A percentile compares a stretch with the other conserved stretches of the same genome.
Evolutionary conservation across 164 flowering plant genomes (phyloP).

Genomic region (Vitis labrusca): DNA sequence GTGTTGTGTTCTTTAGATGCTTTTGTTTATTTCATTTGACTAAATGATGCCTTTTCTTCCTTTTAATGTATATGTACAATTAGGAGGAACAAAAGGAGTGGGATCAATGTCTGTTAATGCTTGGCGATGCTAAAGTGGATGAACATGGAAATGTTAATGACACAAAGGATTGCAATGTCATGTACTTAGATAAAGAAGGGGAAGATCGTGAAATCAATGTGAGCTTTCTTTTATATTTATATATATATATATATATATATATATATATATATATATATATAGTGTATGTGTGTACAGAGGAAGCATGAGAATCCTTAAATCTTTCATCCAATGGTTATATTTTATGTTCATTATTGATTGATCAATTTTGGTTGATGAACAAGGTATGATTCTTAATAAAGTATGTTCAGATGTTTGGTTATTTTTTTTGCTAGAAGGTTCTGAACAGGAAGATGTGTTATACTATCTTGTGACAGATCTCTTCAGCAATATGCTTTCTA

Average conservation of each 20-base stretch:
- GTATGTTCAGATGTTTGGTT: background rate
- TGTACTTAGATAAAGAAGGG: constrained; percentile 81
- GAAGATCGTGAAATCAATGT: constrained; percentile 97
- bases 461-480: constrained; percentile 51
- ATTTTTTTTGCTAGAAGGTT: background rate
- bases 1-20: background rate
- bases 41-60: background rate
- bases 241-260: too few species aligned
- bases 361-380: background rate
- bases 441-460: background rate
- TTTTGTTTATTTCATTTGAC: background rate
- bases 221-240: constrained; percentile 18
- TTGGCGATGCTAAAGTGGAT: constrained; percentile 86
- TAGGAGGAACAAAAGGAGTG: constrained; percentile 96
- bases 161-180: constrained; percentile 53
- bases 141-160: constrained; percentile 78
- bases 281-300: too few species aligned
- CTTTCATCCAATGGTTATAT: background rate
- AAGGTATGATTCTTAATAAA: background rate
- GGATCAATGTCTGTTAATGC: constrained; percentile 90
- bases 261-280: too few species aligned
- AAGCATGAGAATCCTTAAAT: background rate
- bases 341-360: background rate
- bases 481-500: constrained; percentile 89
- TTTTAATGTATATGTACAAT: background rate